These are phyloP conservation scores for Trametes punicea DNA, from an alignment of 768 basidiomycete genomes.

Conservation along the genomic window DNA sequence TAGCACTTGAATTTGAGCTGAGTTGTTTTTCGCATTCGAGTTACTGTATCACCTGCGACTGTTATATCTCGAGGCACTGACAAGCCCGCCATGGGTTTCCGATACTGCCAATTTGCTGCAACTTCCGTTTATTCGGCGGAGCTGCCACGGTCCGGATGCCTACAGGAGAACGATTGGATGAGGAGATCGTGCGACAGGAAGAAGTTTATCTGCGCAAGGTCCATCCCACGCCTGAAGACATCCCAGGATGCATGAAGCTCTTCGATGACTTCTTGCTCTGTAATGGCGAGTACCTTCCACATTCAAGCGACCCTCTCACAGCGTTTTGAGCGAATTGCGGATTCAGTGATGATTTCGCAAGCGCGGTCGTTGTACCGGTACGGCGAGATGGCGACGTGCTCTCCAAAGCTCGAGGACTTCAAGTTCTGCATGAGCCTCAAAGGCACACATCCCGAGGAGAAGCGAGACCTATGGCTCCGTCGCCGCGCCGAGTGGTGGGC, in stretches of 20 bases:
- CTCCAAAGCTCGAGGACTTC: constrained; percentile 82
- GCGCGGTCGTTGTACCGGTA: constrained; percentile 84
- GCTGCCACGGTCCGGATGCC: neutral
- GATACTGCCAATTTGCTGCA: no score
- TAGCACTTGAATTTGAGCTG: no score
- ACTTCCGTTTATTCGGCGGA: neutral
- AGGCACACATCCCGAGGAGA: constrained; percentile 69
- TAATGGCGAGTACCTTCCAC: constrained; percentile 44
- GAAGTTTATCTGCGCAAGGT: constrained; percentile 57
- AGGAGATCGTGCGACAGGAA: constrained; percentile 57
- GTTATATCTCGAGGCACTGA: no score
- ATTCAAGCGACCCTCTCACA: no score
- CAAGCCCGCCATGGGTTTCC: no score
- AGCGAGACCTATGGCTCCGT: constrained; percentile 79
- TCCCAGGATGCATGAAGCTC: constrained; percentile 76
- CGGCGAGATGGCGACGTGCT: constrained; percentile 70
- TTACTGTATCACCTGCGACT: no score
- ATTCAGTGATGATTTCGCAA: constrained; percentile 72
- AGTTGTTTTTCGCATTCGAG: neutral
- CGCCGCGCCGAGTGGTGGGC: constrained; percentile 97
- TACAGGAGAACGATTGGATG: constrained; percentile 46
- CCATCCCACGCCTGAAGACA: constrained; percentile 74
- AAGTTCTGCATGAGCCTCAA: constrained; percentile 92
- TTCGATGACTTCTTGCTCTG: constrained; percentile 73
- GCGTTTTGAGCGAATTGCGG: neutral